These are phyloP conservation scores for Pythium insidiosum DNA, from an alignment of 352 stramenopile genomes.

Conservation along the genomic window DNA sequence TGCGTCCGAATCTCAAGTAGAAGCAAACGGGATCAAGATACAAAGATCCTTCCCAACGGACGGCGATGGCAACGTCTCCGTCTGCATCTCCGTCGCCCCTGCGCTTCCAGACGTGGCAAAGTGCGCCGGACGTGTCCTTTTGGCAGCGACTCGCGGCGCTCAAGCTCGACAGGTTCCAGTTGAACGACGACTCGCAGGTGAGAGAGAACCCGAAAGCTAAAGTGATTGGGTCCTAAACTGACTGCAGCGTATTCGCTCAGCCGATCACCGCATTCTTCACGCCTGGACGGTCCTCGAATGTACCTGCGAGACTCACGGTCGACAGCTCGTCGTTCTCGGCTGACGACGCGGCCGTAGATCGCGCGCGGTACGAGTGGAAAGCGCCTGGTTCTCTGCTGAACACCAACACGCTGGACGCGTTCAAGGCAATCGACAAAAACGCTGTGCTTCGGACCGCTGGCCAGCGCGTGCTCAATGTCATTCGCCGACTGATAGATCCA, in stretches of 20 bases:
- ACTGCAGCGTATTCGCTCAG: too few relatives aligned
- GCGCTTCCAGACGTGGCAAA: constrained; percentile 79
- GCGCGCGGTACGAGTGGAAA: constrained; percentile 70
- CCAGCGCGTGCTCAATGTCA: constrained; percentile 24
- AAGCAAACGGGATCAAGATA: too few relatives aligned
- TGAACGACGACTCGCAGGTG: constrained; percentile 58
- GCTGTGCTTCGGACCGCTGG: constrained; percentile 42
- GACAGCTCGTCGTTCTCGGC: constrained; percentile 61
- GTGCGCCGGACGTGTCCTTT: constrained; percentile 73
- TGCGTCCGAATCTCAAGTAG: too few relatives aligned
- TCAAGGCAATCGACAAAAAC: constrained; percentile 80
- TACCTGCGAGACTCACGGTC: constrained; percentile 64
- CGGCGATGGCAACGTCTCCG: too few relatives aligned
- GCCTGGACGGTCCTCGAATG: constrained; percentile 39
- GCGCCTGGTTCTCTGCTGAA: constrained; percentile 65
- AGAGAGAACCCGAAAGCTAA: too few relatives aligned
- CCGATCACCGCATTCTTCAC: constrained; percentile 57
- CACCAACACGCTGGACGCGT: constrained; percentile 86
- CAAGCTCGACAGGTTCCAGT: constrained; percentile 79
- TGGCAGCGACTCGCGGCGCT: constrained; percentile 71
- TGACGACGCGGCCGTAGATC: constrained; percentile 18
- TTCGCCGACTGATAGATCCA: constrained; percentile 22
- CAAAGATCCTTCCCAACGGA: too few relatives aligned
- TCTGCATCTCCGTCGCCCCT: too few relatives aligned
- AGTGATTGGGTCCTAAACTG: too few relatives aligned